Evolutionary conservation across 352 stramenopile species (phyloP).

Genomic region (Phytophthora ramorum): DNA sequence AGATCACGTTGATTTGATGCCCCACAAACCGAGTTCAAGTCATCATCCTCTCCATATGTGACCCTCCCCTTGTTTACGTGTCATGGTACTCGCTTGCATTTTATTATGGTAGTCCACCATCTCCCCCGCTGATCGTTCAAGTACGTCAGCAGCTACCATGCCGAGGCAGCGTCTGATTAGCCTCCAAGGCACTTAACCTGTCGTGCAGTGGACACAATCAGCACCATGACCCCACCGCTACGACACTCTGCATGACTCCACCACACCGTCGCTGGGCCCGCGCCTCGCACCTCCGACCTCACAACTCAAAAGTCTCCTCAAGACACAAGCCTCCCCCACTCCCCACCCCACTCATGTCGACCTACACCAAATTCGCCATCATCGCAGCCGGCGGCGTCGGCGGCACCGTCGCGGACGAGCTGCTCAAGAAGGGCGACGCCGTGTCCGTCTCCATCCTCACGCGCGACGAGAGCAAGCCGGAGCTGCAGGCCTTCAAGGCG

Average conservation of each 20-base stretch:
- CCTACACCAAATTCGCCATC: not conserved
- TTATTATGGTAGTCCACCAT: too few relatives aligned
- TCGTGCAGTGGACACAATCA: not conserved
- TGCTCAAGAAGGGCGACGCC: slow-evolving; percentile 27
- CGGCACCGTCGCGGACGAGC: slow-evolving; percentile 25
- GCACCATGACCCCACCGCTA: not conserved
- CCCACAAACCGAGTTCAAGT: too few relatives aligned
- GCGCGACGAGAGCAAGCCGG: slow-evolving; percentile 8
- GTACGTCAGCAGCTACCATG: too few relatives aligned
- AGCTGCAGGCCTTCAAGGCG: slow-evolving; percentile 36
- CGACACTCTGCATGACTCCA: not conserved
- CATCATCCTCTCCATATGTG: too few relatives aligned
- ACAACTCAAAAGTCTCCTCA: slow-evolving; percentile 20
- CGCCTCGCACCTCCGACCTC: not conserved
- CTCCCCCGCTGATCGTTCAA: too few relatives aligned
- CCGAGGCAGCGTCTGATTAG: too few relatives aligned
- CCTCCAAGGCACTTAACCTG: too few relatives aligned
- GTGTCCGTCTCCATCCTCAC: slow-evolving; percentile 29
- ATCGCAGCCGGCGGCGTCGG: slow-evolving; percentile 38
- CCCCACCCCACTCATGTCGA: not conserved
- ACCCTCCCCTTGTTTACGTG: too few relatives aligned
- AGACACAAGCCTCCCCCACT: slow-evolving; percentile 13
- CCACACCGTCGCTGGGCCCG: not conserved
- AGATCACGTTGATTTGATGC: too few relatives aligned
- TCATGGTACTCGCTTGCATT: too few relatives aligned